Conservation (phyloP, 75 land plant genomes). For the Ceratopteris richardii region DNA sequence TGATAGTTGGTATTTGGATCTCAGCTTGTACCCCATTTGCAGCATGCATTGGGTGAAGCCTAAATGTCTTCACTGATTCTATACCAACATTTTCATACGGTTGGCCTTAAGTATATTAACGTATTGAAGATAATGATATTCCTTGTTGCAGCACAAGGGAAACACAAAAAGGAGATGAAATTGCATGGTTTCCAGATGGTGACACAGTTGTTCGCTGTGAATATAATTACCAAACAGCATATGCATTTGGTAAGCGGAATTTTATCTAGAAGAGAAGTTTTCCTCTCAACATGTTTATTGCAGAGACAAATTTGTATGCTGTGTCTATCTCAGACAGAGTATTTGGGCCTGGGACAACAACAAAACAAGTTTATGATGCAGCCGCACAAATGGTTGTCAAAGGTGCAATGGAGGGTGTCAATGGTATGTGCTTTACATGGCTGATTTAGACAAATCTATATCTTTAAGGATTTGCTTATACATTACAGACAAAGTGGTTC, state of each 20-base stretch:
- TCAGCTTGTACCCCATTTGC: too few species aligned
- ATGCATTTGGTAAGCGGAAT: constrained; percentile 70
- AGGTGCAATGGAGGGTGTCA: constrained; percentile 86
- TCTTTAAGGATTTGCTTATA: neutral
- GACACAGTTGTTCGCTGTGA: constrained; percentile 80
- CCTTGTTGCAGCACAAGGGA: constrained; percentile 60
- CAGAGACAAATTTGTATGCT: neutral
- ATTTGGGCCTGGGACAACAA: constrained; percentile 48
- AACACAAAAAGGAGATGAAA: constrained; percentile 76
- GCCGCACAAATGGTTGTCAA: constrained; percentile 71
- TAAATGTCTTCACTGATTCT: too few species aligned
- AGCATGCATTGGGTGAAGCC: too few species aligned
- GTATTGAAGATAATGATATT: too few species aligned
- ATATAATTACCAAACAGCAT: constrained; percentile 68
- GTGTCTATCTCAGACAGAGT: constrained; percentile 47
- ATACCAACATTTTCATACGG: too few species aligned
- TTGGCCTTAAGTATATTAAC: too few species aligned
- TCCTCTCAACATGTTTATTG: neutral
- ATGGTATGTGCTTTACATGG: constrained; percentile 38
- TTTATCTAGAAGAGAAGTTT: constrained; percentile 4
- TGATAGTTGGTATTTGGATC: too few species aligned
- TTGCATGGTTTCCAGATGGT: constrained; percentile 91
- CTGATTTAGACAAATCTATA: neutral
- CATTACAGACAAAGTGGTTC: neutral
- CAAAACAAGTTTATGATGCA: constrained; percentile 65